Conservation (phyloP, 805 yeast genomes). For the Debaryomyces maramus region DNA sequence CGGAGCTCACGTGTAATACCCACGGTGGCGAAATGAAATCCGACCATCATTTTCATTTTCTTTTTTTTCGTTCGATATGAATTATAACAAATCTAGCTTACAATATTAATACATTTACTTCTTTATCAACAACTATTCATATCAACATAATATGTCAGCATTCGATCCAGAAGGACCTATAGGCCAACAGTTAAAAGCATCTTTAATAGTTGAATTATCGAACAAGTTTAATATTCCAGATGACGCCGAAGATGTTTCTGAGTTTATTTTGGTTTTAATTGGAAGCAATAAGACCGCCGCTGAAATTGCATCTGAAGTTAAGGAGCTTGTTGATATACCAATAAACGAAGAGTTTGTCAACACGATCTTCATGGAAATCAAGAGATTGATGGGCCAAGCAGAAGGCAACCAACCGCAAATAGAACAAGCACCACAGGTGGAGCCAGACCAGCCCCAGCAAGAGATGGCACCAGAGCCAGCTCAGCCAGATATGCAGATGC, state of each 20-base stretch:
- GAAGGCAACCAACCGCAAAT: background rate
- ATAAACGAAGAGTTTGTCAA: slow-evolving; percentile 59
- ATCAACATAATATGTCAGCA: slow-evolving; percentile 9
- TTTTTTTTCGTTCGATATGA: background rate
- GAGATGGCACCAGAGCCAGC: background rate
- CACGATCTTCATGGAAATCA: slow-evolving; percentile 57
- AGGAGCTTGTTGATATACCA: slow-evolving; percentile 59
- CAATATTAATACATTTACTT: background rate
- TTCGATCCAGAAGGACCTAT: slow-evolving; percentile 43
- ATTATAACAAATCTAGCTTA: background rate
- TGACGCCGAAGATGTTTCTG: slow-evolving; percentile 62
- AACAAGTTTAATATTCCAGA: slow-evolving; percentile 35
- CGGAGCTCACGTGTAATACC: slow-evolving; percentile 3
- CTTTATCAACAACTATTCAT: background rate
- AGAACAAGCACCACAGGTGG: slow-evolving; percentile 7
- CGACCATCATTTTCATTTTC: background rate
- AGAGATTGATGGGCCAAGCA: slow-evolving; percentile 30
- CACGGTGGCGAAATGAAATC: background rate
- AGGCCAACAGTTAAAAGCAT: slow-evolving; percentile 35
- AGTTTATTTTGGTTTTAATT: slow-evolving; percentile 68
- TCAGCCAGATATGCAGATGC: background rate
- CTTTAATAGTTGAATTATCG: slow-evolving; percentile 35
- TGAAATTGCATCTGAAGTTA: slow-evolving; percentile 61
- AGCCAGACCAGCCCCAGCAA: background rate
- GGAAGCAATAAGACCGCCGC: slow-evolving; percentile 63